A percentile compares a stretch with the other conserved stretches of the same genome.
Evolutionary conservation across 2,329 filamentous ascomycete species (phyloP).

Genomic region (Cadophora gregata): DNA sequence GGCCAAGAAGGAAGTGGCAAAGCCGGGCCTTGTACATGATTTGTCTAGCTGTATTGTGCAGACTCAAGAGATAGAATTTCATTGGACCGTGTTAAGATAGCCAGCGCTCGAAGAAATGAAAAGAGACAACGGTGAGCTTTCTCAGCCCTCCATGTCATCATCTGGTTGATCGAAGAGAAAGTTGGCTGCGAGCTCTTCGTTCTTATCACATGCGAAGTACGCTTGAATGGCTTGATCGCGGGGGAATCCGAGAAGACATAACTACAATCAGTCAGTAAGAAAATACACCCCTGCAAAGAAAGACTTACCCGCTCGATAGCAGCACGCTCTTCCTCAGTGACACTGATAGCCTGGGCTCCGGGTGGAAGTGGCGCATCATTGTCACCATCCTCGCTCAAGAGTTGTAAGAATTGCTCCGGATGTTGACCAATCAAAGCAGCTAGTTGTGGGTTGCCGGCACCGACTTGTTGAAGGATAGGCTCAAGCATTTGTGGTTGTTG

Average conservation of each 20-base stretch:
- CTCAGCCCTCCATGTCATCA: constrained; percentile 56
- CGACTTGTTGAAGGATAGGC: constrained; percentile 95
- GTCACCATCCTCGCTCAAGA: constrained; percentile 87
- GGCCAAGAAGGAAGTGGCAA: not conserved
- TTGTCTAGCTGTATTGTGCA: constrained; percentile 14
- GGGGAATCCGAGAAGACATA: constrained; percentile 92
- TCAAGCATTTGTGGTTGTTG: constrained; percentile 98
- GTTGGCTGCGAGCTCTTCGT: constrained; percentile 97
- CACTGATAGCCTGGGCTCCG: constrained; percentile 85
- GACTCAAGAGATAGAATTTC: constrained; percentile 5
- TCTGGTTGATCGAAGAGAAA: constrained; percentile 98
- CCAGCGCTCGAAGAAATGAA: constrained; percentile 23
- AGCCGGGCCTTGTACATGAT: constrained; percentile 13
- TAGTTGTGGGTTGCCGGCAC: constrained; percentile 91
- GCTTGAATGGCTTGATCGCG: constrained; percentile 95
- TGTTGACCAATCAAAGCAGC: constrained; percentile 91
- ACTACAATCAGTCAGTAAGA: constrained; percentile 53
- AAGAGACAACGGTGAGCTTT: constrained; percentile 23
- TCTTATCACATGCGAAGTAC: constrained; percentile 99
- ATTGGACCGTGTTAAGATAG: constrained; percentile 13
- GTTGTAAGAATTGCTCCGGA: constrained; percentile 89
- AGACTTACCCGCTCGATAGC: constrained; percentile 88
- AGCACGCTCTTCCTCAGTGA: constrained; percentile 95
- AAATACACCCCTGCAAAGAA: not conserved
- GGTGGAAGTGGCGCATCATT: constrained; percentile 85